Conservation (phyloP, 192 early-diverging fungal species). For the Powellomyces hirtus region DNA sequence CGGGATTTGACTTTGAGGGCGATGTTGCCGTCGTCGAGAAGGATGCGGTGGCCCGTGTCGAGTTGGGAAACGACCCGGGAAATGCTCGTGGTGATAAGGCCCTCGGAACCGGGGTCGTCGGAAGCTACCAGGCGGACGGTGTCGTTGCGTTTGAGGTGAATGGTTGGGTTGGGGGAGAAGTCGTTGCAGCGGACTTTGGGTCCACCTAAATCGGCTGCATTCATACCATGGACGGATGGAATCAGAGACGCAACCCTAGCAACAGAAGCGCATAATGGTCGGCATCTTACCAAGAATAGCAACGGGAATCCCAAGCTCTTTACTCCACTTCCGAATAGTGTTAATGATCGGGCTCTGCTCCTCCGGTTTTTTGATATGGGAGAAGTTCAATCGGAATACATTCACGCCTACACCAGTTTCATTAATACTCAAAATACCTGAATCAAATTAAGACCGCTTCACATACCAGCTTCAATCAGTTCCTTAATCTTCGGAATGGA, state of each 20-base stretch:
- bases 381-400: slow-evolving; percentile 55
- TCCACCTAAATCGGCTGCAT: slow-evolving; percentile 49
- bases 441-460: not conserved
- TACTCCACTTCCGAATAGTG: slow-evolving; percentile 43
- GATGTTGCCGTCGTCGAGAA: slow-evolving; percentile 55
- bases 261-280: slow-evolving; percentile 8
- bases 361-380: slow-evolving; percentile 46
- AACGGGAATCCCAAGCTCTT: slow-evolving; percentile 43
- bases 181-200: slow-evolving; percentile 59
- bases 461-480: slow-evolving; percentile 28
- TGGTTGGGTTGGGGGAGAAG: slow-evolving; percentile 44
- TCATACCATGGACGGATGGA: not conserved
- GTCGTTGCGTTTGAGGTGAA: slow-evolving; percentile 24
- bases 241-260: slow-evolving; percentile 5
- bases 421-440: not conserved
- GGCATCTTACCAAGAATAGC: slow-evolving; percentile 44
- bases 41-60: slow-evolving; percentile 45
- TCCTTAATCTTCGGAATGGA: slow-evolving; percentile 42
- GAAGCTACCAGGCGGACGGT: slow-evolving; percentile 36
- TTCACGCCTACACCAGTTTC: slow-evolving; percentile 32
- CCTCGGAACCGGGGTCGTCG: slow-evolving; percentile 34
- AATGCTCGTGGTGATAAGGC: slow-evolving; percentile 47
- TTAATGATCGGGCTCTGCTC: slow-evolving; percentile 45
- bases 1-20: slow-evolving; percentile 37
- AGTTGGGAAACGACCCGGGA: slow-evolving; percentile 42